Conservation (phyloP, 495 filamentous ascomycete genomes). For the Neurospora sp. region DNA sequence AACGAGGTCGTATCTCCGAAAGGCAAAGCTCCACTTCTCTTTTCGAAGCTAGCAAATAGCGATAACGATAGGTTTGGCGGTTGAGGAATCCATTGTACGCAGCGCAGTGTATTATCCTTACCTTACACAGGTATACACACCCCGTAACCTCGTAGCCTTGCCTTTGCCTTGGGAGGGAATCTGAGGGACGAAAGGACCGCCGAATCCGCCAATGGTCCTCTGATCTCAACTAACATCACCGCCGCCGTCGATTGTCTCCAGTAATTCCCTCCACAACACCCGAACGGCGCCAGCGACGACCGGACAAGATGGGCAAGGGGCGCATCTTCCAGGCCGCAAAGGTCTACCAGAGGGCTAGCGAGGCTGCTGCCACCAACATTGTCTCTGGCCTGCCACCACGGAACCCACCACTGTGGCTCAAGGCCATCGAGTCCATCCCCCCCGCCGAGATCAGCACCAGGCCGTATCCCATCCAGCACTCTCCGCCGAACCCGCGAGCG, state of each 20-base stretch:
- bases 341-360: constrained; percentile 56
- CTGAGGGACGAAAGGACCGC: not conserved
- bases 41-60: not conserved
- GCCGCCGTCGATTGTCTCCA: not conserved
- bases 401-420: constrained; percentile 63
- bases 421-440: constrained; percentile 61
- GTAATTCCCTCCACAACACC: not conserved
- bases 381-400: constrained; percentile 3
- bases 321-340: constrained; percentile 63
- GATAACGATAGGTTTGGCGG: not conserved
- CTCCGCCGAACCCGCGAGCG: constrained; percentile 37
- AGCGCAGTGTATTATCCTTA: not conserved
- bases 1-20: not conserved
- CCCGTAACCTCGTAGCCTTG: not conserved
- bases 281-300: not conserved
- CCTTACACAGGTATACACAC: not conserved
- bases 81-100: not conserved
- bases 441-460: constrained; percentile 66
- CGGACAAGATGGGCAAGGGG: constrained; percentile 14
- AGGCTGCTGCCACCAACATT: constrained; percentile 43
- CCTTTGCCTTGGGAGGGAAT: no score
- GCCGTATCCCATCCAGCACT: constrained; percentile 54
- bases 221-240: not conserved
- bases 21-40: not conserved
- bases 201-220: not conserved